Evolutionary conservation across 1,139 yeast genomes (phyloP).

Genomic region (Zygoascus hellenicus): DNA sequence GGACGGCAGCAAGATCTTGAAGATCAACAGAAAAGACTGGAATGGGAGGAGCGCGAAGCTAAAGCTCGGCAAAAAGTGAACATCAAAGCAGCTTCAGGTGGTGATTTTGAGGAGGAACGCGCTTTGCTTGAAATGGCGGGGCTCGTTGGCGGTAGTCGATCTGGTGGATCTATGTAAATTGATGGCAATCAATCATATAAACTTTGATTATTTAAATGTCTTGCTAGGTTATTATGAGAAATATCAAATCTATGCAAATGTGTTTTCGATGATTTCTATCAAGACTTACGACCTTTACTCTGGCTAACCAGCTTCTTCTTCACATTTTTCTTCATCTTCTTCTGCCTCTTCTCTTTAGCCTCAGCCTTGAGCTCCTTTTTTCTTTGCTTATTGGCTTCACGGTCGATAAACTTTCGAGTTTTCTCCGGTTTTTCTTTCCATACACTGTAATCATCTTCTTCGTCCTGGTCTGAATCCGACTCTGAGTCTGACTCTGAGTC

Average conservation of each 20-base stretch:
- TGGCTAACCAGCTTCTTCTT: slow-evolving; percentile 51
- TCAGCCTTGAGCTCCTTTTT: slow-evolving; percentile 80
- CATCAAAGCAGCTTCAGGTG: slow-evolving; percentile 77
- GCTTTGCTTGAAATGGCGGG: slow-evolving; percentile 92
- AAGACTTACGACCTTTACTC: slow-evolving; percentile 9
- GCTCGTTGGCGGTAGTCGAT: slow-evolving; percentile 59
- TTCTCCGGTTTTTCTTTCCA: slow-evolving; percentile 45
- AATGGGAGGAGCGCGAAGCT: slow-evolving; percentile 88
- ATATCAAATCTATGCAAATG: neutral
- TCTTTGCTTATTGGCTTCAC: slow-evolving; percentile 76
- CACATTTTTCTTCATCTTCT: slow-evolving; percentile 85
- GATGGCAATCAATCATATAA: neutral
- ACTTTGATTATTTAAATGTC: too few species aligned
- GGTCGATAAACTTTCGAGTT: slow-evolving; percentile 70
- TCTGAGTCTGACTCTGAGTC: slow-evolving; percentile 36
- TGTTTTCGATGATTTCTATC: neutral
- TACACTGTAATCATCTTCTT: slow-evolving; percentile 35
- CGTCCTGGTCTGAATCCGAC: slow-evolving; percentile 33
- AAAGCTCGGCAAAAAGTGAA: slow-evolving; percentile 69
- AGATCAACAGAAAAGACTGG: slow-evolving; percentile 75
- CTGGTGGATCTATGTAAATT: slow-evolving; percentile 53
- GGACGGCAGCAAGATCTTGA: slow-evolving; percentile 72
- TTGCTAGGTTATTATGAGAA: neutral
- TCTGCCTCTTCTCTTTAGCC: slow-evolving; percentile 81
- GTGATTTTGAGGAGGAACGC: slow-evolving; percentile 73